Evolutionary conservation across 2,329 filamentous ascomycete species (phyloP).

Genomic region (Penicillium janthinellum): DNA sequence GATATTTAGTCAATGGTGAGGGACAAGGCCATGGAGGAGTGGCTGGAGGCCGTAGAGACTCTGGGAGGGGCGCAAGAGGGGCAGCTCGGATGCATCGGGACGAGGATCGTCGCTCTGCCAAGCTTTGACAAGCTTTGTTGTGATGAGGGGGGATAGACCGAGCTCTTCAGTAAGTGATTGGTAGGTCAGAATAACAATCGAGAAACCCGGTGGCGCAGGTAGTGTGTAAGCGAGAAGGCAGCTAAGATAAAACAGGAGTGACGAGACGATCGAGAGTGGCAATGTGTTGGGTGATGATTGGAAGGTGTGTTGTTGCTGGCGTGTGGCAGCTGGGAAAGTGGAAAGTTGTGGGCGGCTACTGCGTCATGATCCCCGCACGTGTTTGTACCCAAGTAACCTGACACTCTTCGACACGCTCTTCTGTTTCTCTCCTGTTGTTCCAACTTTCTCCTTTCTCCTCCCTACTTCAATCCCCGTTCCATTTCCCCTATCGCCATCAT

Average conservation of each 20-base stretch:
- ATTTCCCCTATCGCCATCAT: constrained; percentile 15
- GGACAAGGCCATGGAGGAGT: not conserved
- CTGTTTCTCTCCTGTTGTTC: not conserved
- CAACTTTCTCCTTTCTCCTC: not conserved
- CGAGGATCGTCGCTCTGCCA: constrained; percentile 15
- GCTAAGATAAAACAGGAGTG: not conserved
- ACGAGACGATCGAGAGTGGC: not conserved
- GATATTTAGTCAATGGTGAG: not conserved
- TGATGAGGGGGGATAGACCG: not conserved
- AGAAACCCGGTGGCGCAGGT: not conserved
- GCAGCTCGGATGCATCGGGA: constrained; percentile 17
- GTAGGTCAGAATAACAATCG: not conserved
- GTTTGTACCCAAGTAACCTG: not conserved
- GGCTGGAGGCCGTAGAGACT: not conserved
- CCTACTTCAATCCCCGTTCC: not conserved
- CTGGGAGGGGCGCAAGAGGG: constrained; percentile 1
- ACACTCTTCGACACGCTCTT: not conserved
- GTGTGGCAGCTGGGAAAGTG: not conserved
- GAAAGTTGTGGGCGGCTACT: not conserved
- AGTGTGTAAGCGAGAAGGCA: not conserved
- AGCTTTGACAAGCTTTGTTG: constrained; percentile 29
- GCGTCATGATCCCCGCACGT: constrained; percentile 16
- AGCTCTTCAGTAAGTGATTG: not conserved
- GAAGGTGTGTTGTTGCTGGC: not conserved
- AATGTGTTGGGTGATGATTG: not conserved